Conservation (phyloP, 208 protist genomes). For the Trypanosoma scelopori region DNA sequence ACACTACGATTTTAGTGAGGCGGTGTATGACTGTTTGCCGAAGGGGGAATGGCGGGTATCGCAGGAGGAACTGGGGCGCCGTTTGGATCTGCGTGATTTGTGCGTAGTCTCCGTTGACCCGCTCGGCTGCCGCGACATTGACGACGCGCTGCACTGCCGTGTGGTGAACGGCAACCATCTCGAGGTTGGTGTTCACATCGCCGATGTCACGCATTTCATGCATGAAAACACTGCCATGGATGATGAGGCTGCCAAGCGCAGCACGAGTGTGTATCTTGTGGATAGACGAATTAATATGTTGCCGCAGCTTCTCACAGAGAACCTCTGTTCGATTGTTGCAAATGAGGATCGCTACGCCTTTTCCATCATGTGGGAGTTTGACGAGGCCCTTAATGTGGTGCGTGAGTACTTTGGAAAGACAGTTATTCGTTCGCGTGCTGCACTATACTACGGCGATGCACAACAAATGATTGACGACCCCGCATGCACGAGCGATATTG, state of each 20-base stretch:
- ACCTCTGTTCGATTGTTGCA: constrained; percentile 94
- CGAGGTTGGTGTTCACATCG: constrained; percentile 97
- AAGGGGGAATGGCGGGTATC: constrained; percentile 86
- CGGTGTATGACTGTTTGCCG: constrained; percentile 89
- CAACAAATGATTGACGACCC: constrained; percentile 93
- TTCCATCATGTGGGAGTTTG: constrained; percentile 93
- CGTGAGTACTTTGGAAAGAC: constrained; percentile 91
- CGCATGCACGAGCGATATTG: constrained; percentile 54
- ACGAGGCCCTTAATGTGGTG: constrained; percentile 83
- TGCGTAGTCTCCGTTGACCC: constrained; percentile 95
- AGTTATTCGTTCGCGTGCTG: constrained; percentile 90
- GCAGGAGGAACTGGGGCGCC: constrained; percentile 57
- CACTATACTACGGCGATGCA: constrained; percentile 95
- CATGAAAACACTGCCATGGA: constrained; percentile 92
- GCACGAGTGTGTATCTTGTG: constrained; percentile 96
- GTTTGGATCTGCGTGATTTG: constrained; percentile 88
- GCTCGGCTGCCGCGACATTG: constrained; percentile 91
- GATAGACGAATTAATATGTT: constrained; percentile 98
- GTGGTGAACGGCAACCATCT: constrained; percentile 78
- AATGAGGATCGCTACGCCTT: constrained; percentile 93
- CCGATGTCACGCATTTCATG: constrained; percentile 97
- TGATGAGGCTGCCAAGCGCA: constrained; percentile 91
- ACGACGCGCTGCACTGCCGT: constrained; percentile 88
- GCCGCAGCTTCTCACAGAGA: constrained; percentile 94
- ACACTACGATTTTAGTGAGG: constrained; percentile 90